These are phyloP conservation scores for Sphenostylis stenocarpa DNA, from an alignment of 306 rosid species.

Conservation along the genomic window DNA sequence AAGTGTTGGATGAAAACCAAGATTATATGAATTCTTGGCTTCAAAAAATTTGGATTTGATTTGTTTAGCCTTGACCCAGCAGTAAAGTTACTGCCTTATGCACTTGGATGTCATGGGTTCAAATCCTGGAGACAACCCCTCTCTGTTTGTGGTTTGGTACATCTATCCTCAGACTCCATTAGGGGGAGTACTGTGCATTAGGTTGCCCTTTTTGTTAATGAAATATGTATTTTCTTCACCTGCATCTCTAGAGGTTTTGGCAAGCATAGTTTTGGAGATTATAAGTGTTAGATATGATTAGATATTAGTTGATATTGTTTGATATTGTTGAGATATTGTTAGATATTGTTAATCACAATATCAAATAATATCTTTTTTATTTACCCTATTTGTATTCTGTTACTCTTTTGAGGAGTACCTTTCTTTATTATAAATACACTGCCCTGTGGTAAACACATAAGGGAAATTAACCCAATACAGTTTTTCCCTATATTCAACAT, in stretches of 20 bases:
- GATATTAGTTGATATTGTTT: too few species aligned
- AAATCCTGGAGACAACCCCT: not conserved
- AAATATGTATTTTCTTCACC: not conserved
- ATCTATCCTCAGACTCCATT: not conserved
- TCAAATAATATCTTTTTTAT: too few species aligned
- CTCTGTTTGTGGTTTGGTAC: not conserved
- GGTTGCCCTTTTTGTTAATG: not conserved
- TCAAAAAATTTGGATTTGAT: not conserved
- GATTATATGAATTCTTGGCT: not conserved
- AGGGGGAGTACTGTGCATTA: not conserved
- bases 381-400: too few species aligned
- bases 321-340: too few species aligned
- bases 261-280: not conserved
- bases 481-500: too few species aligned
- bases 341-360: too few species aligned
- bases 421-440: too few species aligned
- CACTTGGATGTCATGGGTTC: not conserved
- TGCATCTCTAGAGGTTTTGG: conserved; percentile 1
- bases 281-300: too few species aligned
- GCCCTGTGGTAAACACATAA: too few species aligned
- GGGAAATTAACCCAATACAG: too few species aligned
- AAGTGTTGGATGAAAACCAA: not conserved
- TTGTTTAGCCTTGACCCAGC: not conserved
- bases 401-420: too few species aligned
- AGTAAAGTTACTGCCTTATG: not conserved